These are phyloP conservation scores for Coemansia sp. DNA, from an alignment of 192 early-diverging fungal species.

Conservation along the genomic window DNA sequence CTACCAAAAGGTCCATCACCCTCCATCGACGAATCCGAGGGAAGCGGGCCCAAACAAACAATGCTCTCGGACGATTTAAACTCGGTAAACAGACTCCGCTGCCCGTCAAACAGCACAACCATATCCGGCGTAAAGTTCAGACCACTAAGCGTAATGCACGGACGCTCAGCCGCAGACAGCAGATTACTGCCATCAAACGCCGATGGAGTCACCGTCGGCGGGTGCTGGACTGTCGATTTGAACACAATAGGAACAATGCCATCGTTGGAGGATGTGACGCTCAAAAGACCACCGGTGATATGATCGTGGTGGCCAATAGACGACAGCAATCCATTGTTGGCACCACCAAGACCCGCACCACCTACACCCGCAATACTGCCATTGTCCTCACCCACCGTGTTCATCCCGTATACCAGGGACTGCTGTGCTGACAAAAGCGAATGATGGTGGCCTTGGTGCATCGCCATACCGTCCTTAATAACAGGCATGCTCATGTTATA, in stretches of 20 bases:
- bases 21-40: background rate
- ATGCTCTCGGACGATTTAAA: slow-evolving; percentile 41
- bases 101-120: slow-evolving; percentile 68
- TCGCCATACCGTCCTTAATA: slow-evolving; percentile 11
- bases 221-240: slow-evolving; percentile 37
- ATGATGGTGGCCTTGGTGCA: slow-evolving; percentile 1
- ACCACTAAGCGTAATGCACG: slow-evolving; percentile 59
- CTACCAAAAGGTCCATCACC: background rate
- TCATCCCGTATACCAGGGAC: background rate
- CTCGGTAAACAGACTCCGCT: slow-evolving; percentile 32
- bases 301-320: too few species aligned
- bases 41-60: slow-evolving; percentile 44
- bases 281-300: background rate
- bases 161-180: slow-evolving; percentile 25
- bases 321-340: too few species aligned
- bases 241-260: slow-evolving; percentile 38
- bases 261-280: too few species aligned
- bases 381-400: slow-evolving; percentile 2
- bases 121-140: slow-evolving; percentile 69
- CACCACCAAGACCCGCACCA: too few species aligned
- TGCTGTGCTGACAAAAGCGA: slow-evolving; percentile 5
- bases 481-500: slow-evolving; percentile 26
- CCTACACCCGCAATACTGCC: background rate
- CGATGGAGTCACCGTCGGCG: slow-evolving; percentile 31
- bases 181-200: slow-evolving; percentile 9